Base-by-base conservation (phyloP, 257 asterid species). In the Penstemon eatonii region DNA sequence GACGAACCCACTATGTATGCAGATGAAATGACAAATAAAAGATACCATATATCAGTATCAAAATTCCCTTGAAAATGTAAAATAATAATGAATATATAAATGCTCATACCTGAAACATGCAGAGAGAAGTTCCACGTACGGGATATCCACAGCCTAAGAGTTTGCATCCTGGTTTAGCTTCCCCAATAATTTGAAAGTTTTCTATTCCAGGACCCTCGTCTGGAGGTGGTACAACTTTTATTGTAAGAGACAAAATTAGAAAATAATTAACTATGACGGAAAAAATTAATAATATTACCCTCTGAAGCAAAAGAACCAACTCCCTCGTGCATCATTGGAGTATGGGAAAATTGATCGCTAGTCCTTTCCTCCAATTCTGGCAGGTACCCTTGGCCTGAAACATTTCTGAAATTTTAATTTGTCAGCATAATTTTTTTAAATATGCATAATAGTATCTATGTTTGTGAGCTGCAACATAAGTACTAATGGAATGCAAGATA, bases 131-230 rank as follows among this genome's bases (percentile, higher is more conserved):
- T 80, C 99, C 99, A 53, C 90, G 92, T 51, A 85, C 96, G 60
- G 96, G 96, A 84, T 57, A 90, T 66, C 99, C 99, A 83, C 96
- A 88, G 68, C 99, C 99, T 65, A 83, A 76, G 68, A 93, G 91
- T 68, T 77, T 86, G 75, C 78, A 82, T 80, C 99, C 99, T n/a
- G 94, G 97, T 80, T 83, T 90, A 66, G 99, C 99, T 56, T 90
- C 97, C 55, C 99, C 99, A 55, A 79, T 84, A 74, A 93, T 93
- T 81, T 93, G 99, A 73, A 93, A 93, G 68, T 67, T 79, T 18
- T 93, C 96, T 82, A 93, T 93, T 64, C 96, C 95, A 75, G 99
- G 99, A 69, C 90, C 89, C 68, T 89, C 96, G 68, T 83, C 97
- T 86, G 78, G 33, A 13, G 45, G 50, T 41, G 45, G 50, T 41